Base-by-base conservation (phyloP, 2,329 filamentous ascomycete genomes). In the Fusarium mundagurra region DNA sequence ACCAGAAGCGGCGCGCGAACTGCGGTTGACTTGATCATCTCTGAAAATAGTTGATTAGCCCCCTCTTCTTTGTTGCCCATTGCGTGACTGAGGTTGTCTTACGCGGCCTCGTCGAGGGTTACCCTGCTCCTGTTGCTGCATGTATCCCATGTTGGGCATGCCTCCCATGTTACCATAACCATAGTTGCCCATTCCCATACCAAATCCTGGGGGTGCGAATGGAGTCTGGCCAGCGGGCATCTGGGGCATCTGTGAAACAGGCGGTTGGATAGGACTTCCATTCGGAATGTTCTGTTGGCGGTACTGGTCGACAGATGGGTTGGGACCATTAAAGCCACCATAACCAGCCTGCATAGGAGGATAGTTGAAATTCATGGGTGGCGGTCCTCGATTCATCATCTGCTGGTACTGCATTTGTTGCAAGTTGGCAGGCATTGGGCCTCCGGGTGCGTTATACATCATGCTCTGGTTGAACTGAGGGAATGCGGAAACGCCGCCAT, bases 361-460 rank as follows among this genome's bases (percentile, higher is more conserved):
- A 77, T 87, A 92, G 80, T 85, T 90, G 79, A 87, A 89, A 78
- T 85, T 87, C 83, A 90, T 86, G 16, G 86, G 86, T 18, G 88
- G 87, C 5, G 83, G 82, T 14, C 84, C 86, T 24, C 89, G 85
- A 53, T 85, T 84, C 80, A 91, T 85, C 83, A 91, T 85, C 78
- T 90, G 89, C 79, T 90, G 89, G 77, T 89, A 91, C 71, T 90
- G 88, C 74, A 91, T 79, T 74, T 88, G 88, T 77, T 89, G 86
- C 68, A 90, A 80, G 74, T 84, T 85, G 50, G 82, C 84, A 71
- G 81, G 72, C 77, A 90, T 85, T 44, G 86, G 83, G 34, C 84
- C 83, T 73, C 83, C 85, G 34, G 83, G 78, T 11, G 83, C 80
- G 64, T 84, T 86, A 80, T 86, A 91, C 83, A 91, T 86, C 50